Evolutionary conservation across 2,329 filamentous ascomycete genomes (phyloP).

Genomic region (Exserohilum rostratum): DNA sequence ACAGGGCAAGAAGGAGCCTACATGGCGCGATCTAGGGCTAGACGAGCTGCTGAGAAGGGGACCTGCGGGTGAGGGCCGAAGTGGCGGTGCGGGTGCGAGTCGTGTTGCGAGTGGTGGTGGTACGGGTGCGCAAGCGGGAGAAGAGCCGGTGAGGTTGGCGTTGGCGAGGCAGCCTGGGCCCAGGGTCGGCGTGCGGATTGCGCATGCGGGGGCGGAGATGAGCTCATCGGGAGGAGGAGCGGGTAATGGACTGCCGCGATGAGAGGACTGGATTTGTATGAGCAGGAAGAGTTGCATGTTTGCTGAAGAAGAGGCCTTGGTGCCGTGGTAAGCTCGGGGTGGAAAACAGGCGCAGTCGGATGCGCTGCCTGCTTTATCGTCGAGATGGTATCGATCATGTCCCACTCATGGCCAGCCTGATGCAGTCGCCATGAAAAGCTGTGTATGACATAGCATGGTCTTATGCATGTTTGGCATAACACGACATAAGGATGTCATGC

Average conservation of each 20-base stretch:
- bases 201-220: slow-evolving; percentile 13
- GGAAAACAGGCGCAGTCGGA: too few species aligned
- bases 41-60: slow-evolving; percentile 71
- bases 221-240: slow-evolving; percentile 16
- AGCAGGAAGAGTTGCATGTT: not conserved
- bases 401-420: too few species aligned
- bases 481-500: too few species aligned
- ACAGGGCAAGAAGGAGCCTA: slow-evolving; percentile 71
- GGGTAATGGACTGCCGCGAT: slow-evolving; percentile 45
- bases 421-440: too few species aligned
- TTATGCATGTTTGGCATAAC: too few species aligned
- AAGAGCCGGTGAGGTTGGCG: slow-evolving; percentile 39
- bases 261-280: slow-evolving; percentile 7
- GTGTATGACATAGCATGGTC: too few species aligned
- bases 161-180: slow-evolving; percentile 42
- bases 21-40: slow-evolving; percentile 82
- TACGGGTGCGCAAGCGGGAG: slow-evolving; percentile 12
- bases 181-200: slow-evolving; percentile 16
- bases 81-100: slow-evolving; percentile 9
- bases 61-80: slow-evolving; percentile 46
- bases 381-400: too few species aligned
- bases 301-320: too few species aligned
- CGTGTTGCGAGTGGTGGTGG: slow-evolving; percentile 12
- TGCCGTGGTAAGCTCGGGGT: too few species aligned
- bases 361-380: too few species aligned